Evolutionary conservation across 345 rosid genomes (phyloP), one percentile per base, ranked within the genome.

Genomic region (Cochlearia excelsa): DNA sequence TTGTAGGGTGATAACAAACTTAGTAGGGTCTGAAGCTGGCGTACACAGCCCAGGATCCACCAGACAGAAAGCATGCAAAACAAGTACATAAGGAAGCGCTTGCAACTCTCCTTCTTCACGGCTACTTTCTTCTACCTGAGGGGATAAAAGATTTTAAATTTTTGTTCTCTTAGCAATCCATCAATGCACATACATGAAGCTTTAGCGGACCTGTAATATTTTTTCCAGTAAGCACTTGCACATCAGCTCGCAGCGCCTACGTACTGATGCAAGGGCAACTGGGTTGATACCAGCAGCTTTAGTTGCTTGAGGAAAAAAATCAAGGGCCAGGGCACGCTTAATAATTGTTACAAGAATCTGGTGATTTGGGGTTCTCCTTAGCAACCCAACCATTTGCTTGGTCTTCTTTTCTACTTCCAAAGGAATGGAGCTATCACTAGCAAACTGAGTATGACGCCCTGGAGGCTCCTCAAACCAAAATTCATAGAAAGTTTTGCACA

Each of bases 391-490:
- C 75, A 93, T 87, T 79, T 93, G 99, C 76, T 93, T 95, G 42
- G 96, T 87, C 82, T 82, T 89, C 78, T 76, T 87, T 51, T 88
- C 87, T 73, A 89, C 83, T 65, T 93, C 97, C 74, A 83, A 33
- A 11, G 99, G 96, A 69, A 89, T 85, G 67, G 90, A 84, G 81
- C 99, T 87, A 75, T 85, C 88, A 65, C 86, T 79, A 70, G 74
- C 81, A 77, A 54, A 81, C 59, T 80, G 83, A 51, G 82, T 80
- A 75, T 77, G 95, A 50, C 67, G 63, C 53, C 91, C 84, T 59
- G 87, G 75, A 70, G 96, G 84, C 70, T 93, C 97, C 78, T 93
- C 97, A 61, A 93, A 93, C 99, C 99, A 93, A 66, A 93, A 89
- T 62, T 93, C 97, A 80, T 87, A 85, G 75, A 93, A 89, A 54